Evolutionary conservation across 208 protist genomes (phyloP), one percentile per base, ranked within the genome.

Genomic region (Acanthamoeba culbertsoni): DNA sequence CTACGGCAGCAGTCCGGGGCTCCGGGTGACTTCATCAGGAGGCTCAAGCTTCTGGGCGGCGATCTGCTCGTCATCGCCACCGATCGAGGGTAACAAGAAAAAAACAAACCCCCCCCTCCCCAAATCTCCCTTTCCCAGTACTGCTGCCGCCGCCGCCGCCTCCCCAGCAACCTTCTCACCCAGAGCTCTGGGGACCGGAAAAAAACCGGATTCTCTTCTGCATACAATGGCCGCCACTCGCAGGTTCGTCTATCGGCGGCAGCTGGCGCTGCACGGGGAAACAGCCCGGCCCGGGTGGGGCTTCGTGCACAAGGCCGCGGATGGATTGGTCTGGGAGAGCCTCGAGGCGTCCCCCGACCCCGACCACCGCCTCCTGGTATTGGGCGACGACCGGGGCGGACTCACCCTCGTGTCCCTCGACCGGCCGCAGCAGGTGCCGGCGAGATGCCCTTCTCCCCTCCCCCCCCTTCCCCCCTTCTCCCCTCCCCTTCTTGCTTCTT

Each of bases 91-190:
- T 86, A 75, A 10, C 6, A 68, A n/a, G n/a, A n/a, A n/a, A n/a
- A n/a, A n/a, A n/a, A n/a, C n/a, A n/a, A n/a, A n/a, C n/a, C n/a
- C n/a, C n/a, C n/a, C n/a, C n/a, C n/a, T n/a, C n/a, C n/a, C n/a
- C n/a, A n/a, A n/a, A n/a, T n/a, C n/a, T n/a, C n/a, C n/a, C 48
- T 18, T 55, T 55, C 48, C 8, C 12, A 23, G 12, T 18, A 23
- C 48, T 55, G 18, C 48, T 55, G 48, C 48, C 48, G 48, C 8
- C 48, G 48, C 48, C 8, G 63, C 63, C 8, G 10, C 12, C n/a
- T 73, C 63, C 16, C 63, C n/a, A n/a, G n/a, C n/a, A n/a, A n/a
- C n/a, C n/a, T 77, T 40, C 65, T 77, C n/a, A 77, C n/a, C 65
- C n/a, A 40, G 14, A 42, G n/a, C 65, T 42, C 65, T 77, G n/a